Evolutionary conservation across 2,329 filamentous ascomycete species (phyloP), one percentile per base, ranked within the genome.

Genomic region (Ophiognomonia clavigignenti-juglandacearum): DNA sequence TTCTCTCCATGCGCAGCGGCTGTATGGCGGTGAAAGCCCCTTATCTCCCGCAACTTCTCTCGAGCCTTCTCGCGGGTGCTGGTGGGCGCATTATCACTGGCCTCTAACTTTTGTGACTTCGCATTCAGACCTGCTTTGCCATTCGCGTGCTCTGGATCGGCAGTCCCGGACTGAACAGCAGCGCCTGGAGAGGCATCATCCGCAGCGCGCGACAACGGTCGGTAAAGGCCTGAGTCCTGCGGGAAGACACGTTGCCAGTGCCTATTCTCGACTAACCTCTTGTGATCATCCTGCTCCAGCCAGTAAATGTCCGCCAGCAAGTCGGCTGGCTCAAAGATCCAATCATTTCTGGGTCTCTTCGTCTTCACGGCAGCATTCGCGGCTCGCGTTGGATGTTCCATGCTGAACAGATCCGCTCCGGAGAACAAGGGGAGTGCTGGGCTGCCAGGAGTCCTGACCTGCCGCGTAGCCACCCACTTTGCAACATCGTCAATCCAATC

Each of bases 221-320:
- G 59, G 41, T 60, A 57, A 1, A 57, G 29, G 6, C 56, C 56
- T 1, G 56, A 56, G 6, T 57, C 55, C 19, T 67, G 65, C 1
- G 80, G 74, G 53, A 87, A 95, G 13, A 96, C 80, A 48, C 78
- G 83, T 39, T 79, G 77, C 59, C 89, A 89, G 57, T 88, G 73
- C 13, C 83, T 81, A 64, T 96, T 86, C 60, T 95, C 87, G 35
- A 96, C 85, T 23, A 90, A 72, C 43, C 75, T 76, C 62, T 91
- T 95, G 64, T 96, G 90, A 48, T 84, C 73, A 26, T 78, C 80
- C 58, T 91, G 83, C 62, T 96, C 89, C 19, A 95, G 69, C 93
- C 93, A 98, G 59, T 91, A 88, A 1, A 86, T 76, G 68, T 98
- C 93, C 4, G 91, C 91, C 39, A 97, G 71, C 64, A 96, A 77